These are phyloP conservation scores for Blumeria graminis DNA, from an alignment of 2,329 filamentous ascomycete genomes.

Conservation along the genomic window DNA sequence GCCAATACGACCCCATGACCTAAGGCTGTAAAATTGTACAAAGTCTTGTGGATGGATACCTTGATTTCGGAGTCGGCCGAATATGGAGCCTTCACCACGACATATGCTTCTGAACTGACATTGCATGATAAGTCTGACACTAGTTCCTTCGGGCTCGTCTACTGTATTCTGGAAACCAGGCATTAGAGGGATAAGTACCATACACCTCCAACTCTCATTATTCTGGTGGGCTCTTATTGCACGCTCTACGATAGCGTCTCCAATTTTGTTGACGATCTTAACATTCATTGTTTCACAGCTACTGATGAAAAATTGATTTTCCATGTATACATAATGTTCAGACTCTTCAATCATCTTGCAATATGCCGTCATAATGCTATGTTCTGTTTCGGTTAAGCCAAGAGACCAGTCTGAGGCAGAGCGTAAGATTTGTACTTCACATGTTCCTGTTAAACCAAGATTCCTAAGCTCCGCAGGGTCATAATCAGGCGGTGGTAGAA, in stretches of 20 bases:
- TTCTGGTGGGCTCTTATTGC: constrained; percentile 67
- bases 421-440: constrained; percentile 84
- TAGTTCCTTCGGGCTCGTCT: constrained; percentile 79
- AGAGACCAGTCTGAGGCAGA: constrained; percentile 83
- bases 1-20: constrained; percentile 80
- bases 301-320: constrained; percentile 96
- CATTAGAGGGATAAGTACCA: constrained; percentile 82
- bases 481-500: constrained; percentile 83
- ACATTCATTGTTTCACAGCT: constrained; percentile 73
- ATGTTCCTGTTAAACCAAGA: constrained; percentile 75
- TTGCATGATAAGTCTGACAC: constrained; percentile 85
- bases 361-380: constrained; percentile 91
- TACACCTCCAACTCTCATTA: constrained; percentile 70
- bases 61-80: constrained; percentile 52
- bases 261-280: constrained; percentile 78
- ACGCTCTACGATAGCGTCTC: constrained; percentile 79
- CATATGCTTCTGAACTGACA: constrained; percentile 94
- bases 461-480: constrained; percentile 64
- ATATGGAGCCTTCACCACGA: constrained; percentile 76
- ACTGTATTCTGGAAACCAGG: constrained; percentile 98
- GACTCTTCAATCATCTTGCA: constrained; percentile 85
- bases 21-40: constrained; percentile 80
- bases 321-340: constrained; percentile 94
- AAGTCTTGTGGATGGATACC: constrained; percentile 88
- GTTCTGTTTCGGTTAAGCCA: constrained; percentile 66